Evolutionary conservation across 2,329 filamentous ascomycete genomes (phyloP).

Genomic region (Aspergillus proliferans): DNA sequence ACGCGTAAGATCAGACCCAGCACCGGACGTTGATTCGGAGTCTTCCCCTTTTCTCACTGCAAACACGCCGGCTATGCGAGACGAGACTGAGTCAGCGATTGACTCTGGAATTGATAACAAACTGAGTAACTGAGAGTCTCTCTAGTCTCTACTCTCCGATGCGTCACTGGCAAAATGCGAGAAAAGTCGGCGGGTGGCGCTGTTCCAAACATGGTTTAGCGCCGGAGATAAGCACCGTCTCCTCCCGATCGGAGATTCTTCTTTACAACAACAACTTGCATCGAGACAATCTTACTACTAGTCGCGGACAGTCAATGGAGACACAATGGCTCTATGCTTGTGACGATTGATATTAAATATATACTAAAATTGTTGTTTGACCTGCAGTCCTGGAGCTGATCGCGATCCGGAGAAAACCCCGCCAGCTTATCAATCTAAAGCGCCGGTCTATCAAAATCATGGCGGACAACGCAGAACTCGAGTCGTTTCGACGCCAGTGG

Average conservation of each 20-base stretch:
- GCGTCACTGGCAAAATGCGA: background rate
- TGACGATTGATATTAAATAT: background rate
- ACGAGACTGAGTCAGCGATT: background rate
- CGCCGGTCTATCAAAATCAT: constrained; percentile 18
- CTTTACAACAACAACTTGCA: background rate
- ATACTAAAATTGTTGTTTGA: background rate
- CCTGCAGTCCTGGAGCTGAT: background rate
- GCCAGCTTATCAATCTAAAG: background rate
- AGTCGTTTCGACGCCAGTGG: constrained; percentile 82
- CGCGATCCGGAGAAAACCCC: background rate
- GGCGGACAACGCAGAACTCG: constrained; percentile 62
- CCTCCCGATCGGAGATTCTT: background rate
- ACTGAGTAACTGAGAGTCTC: too few relatives aligned
- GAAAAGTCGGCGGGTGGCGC: constrained; percentile 17
- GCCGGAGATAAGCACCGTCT: constrained; percentile 9
- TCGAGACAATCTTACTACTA: background rate
- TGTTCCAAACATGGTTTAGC: constrained; percentile 9
- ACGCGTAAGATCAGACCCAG: constrained; percentile 15
- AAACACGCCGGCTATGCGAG: background rate
- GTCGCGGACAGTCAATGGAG: background rate
- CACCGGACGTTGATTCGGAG: constrained; percentile 22
- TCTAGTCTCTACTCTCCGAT: background rate
- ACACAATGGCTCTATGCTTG: background rate
- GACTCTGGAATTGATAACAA: background rate
- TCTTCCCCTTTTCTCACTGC: background rate